phyloP scores from a whole-genome alignment of 1,139 yeast genomes.

The Lodderomyces theae region DNA sequence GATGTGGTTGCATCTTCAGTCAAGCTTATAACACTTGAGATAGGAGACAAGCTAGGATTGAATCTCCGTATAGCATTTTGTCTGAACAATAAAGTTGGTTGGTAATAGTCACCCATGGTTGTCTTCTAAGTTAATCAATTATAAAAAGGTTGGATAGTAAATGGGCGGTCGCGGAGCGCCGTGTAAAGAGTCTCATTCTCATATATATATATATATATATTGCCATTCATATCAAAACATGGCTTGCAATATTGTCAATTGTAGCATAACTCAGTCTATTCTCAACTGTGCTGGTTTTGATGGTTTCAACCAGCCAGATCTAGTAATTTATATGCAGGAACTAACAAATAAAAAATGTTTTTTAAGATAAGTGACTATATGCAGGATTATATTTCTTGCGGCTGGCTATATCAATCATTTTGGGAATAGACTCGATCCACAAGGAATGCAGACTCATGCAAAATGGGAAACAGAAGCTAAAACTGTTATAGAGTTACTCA shows the following conservation, averaged over 20 bases:
- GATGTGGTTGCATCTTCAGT: neutral
- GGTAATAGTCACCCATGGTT: conserved; percentile 36
- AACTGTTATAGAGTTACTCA: no score
- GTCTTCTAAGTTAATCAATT: neutral
- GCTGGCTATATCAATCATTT: conserved; percentile 1
- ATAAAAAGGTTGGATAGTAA: no score
- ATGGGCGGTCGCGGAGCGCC: conserved; percentile 1
- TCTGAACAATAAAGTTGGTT: conserved; percentile 44
- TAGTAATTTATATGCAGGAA: neutral
- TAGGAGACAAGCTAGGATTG: conserved; percentile 29
- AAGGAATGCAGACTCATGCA: neutral
- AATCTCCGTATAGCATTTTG: conserved; percentile 43
- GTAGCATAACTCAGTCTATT: no score
- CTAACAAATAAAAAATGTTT: no score
- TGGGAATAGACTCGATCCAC: neutral
- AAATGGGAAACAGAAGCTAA: neutral
- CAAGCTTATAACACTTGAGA: conserved; percentile 25
- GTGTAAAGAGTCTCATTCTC: neutral
- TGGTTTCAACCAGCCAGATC: neutral
- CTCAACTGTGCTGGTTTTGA: neutral
- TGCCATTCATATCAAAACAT: no score
- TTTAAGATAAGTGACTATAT: neutral
- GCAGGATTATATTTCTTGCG: neutral
- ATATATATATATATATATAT: neutral
- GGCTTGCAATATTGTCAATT: conserved; percentile 1